Evolutionary conservation across 768 basidiomycete genomes (phyloP), one percentile per base, ranked within the genome.

Genomic region (Lactarius pseudohatsudake): DNA sequence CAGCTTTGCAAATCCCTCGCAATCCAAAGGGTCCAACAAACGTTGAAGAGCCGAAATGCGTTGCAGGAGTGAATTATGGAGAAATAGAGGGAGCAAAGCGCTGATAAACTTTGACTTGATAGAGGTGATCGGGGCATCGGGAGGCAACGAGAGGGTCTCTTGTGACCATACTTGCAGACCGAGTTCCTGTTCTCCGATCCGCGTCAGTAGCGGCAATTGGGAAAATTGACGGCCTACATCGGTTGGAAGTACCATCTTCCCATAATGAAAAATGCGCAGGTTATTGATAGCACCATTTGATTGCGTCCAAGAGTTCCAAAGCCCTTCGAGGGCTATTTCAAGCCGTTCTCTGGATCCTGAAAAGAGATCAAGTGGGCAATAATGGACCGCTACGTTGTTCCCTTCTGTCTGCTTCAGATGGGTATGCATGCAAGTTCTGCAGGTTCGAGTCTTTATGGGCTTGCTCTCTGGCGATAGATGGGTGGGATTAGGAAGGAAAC

Each of bases 361-460:
- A 76, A 86, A 98, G 26, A 99, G 80, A 77, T 99, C 96, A 64
- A 99, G 79, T 4, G 96, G 96, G 75, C 94, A 96, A 76, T 93
- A 99, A 7, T 78, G 78, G 32, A 74, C 77, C 20, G 80, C 73
- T 28, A 79, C 74, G 59, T 72, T 70, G 28, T 80, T 74, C 8
- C 79, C 83, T 38, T 78, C 72, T 40, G 74, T 71, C 28, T 75
- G 72, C 74, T 80, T 86, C 72, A 87, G 73, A 66, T 85, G 80
- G 2, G 86, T 80, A 75, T 98, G 94, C 89, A 98, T 91, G 75
- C 94, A 95, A 76, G 93, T 96, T 69, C 96, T 85, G 79, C 95
- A 96, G 18, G 90, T 88, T 45, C 76, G 77, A 8, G 80, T 80
- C 80, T 98, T 98, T 70, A 86, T 76, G 1, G 72, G 66, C 16